Percentiles rank a stretch among this genome's conserved stretches.
phyloP scores from a whole-genome alignment of 2,329 filamentous ascomycete species.

The Zasmidium citrigriseum region DNA sequence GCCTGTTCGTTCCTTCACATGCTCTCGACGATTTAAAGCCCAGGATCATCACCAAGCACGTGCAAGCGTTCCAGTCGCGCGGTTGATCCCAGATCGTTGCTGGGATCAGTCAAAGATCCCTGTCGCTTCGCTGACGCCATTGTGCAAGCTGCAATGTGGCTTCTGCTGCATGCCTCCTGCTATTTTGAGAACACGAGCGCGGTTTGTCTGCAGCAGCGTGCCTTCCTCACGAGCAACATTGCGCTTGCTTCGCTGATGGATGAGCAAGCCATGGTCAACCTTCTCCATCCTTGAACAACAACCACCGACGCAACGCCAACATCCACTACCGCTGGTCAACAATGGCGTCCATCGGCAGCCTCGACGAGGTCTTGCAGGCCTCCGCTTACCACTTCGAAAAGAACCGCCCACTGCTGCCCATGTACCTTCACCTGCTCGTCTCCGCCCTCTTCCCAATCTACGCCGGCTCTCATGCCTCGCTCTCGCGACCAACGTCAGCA shows the following conservation, averaged over 20 bases:
- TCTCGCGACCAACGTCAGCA: constrained; percentile 80
- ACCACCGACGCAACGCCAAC: background rate
- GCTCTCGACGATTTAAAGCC: too few species aligned
- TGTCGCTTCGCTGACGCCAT: too few species aligned
- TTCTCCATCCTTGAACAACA: background rate
- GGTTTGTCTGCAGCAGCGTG: background rate
- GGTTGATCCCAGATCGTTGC: background rate
- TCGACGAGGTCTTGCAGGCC: constrained; percentile 8
- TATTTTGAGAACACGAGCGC: background rate
- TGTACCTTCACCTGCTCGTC: constrained; percentile 62
- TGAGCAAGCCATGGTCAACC: background rate
- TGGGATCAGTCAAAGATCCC: too few species aligned
- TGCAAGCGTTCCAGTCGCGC: background rate
- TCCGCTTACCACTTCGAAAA: constrained; percentile 19
- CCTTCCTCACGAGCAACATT: background rate
- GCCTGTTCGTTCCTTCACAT: too few species aligned
- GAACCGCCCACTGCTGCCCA: constrained; percentile 50
- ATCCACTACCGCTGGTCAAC: background rate
- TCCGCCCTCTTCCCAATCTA: constrained; percentile 82
- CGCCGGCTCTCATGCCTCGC: constrained; percentile 78
- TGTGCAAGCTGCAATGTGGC: background rate
- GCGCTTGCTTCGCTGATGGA: background rate
- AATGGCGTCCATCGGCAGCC: constrained; percentile 6
- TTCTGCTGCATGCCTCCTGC: background rate
- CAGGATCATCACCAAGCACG: background rate